phyloP scores from a whole-genome alignment of 2,329 filamentous ascomycete genomes.

The Colletotrichum sp. region DNA sequence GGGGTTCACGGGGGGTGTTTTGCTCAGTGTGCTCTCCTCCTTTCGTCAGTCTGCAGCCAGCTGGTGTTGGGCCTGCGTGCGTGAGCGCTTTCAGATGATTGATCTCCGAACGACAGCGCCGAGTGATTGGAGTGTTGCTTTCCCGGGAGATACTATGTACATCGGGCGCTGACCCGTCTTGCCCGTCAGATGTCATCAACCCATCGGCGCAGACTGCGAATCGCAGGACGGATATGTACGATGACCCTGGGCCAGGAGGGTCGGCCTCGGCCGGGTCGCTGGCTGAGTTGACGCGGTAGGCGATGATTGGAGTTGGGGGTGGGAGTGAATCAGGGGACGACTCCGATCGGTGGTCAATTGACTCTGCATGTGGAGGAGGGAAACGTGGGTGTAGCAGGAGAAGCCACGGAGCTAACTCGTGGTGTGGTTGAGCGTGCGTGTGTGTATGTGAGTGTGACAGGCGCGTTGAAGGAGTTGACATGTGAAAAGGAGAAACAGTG shows the following conservation, averaged over 20 bases:
- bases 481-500: slow-evolving; percentile 7
- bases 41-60: not conserved
- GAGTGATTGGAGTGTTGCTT: not conserved
- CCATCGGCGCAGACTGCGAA: not conserved
- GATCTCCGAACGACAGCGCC: not conserved
- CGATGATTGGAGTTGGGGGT: slow-evolving; percentile 4
- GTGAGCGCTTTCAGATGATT: not conserved
- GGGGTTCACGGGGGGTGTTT: not conserved
- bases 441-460: not conserved
- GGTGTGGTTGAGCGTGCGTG: not conserved
- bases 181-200: not conserved
- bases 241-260: not conserved
- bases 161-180: not conserved
- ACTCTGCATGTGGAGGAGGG: slow-evolving; percentile 2
- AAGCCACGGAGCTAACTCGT: not conserved
- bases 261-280: not conserved
- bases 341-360: slow-evolving; percentile 3
- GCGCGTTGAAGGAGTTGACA: not conserved
- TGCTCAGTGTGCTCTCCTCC: not conserved
- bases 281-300: slow-evolving; percentile 5
- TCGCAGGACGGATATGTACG: slow-evolving; percentile 6
- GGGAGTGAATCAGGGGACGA: slow-evolving; percentile 6
- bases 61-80: not conserved
- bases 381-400: slow-evolving; percentile 2
- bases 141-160: not conserved